These are phyloP conservation scores for Hyaloscypha finlandica DNA, from an alignment of 495 filamentous ascomycete species.

Conservation along the genomic window DNA sequence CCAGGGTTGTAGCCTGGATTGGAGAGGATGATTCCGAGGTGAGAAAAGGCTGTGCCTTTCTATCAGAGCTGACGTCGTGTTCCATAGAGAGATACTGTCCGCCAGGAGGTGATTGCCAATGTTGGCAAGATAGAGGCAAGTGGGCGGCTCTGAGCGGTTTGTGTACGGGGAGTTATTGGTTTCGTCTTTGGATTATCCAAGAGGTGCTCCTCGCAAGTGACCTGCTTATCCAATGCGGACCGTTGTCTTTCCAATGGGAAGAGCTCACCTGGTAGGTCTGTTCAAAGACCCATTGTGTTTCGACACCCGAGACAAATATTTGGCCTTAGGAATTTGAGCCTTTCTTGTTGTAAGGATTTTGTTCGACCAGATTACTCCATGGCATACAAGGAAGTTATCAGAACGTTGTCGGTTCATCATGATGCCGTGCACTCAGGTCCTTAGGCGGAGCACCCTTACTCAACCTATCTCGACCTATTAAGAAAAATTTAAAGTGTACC, in stretches of 20 bases:
- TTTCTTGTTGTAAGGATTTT: not conserved
- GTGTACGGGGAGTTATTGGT: not conserved
- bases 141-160: not conserved
- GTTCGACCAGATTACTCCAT: not conserved
- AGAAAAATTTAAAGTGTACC: too few species aligned
- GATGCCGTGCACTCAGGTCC: not conserved
- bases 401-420: not conserved
- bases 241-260: not conserved
- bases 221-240: not conserved
- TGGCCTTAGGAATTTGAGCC: not conserved
- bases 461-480: not conserved
- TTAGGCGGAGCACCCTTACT: not conserved
- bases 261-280: not conserved
- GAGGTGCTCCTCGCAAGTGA: not conserved
- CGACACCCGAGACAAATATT: not conserved
- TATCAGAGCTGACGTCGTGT: not conserved
- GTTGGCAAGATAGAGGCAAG: not conserved
- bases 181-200: not conserved
- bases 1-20: not conserved
- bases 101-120: not conserved
- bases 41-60: not conserved
- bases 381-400: not conserved
- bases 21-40: not conserved
- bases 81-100: not conserved
- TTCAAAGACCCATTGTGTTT: not conserved